A percentile compares a stretch with the other conserved stretches of the same genome.
Evolutionary conservation across 352 stramenopile species (phyloP).

Genomic region (Phytophthora sansomeana): DNA sequence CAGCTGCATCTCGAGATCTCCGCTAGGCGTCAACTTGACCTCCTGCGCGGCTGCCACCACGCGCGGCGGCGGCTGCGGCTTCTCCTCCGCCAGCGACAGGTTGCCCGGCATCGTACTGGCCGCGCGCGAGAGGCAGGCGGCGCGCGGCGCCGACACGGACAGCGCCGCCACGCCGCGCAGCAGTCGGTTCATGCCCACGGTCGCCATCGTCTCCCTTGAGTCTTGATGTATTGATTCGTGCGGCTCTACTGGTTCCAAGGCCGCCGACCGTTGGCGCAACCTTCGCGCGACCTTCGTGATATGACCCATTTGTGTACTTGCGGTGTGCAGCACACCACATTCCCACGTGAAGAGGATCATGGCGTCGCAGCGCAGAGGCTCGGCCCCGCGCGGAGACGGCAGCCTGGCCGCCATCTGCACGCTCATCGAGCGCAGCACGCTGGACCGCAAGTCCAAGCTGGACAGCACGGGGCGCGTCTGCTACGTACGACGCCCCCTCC

Average conservation of each 20-base stretch:
- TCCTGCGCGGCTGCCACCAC: conserved; percentile 69
- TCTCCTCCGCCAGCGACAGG: conserved; percentile 77
- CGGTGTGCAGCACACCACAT: neutral
- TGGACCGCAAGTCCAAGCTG: conserved; percentile 90
- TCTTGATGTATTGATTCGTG: neutral
- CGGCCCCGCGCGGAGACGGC: conserved; percentile 47
- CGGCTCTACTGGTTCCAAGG: neutral
- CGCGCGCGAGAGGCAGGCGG: conserved; percentile 39
- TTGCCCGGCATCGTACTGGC: conserved; percentile 55
- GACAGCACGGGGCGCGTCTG: conserved; percentile 86
- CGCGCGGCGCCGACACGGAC: conserved; percentile 54
- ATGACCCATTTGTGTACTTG: neutral
- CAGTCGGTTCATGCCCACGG: conserved; percentile 63
- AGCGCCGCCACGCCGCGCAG: conserved; percentile 66
- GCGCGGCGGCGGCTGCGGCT: conserved; percentile 68
- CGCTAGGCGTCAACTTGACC: conserved; percentile 57
- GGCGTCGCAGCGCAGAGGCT: conserved; percentile 49
- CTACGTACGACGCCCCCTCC: conserved; percentile 52
- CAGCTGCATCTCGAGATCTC: conserved; percentile 75
- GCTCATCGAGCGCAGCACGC: conserved; percentile 81
- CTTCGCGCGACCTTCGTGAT: too few relatives aligned
- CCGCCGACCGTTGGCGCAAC: too few relatives aligned
- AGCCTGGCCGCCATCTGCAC: conserved; percentile 83
- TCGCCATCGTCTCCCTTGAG: conserved; percentile 26
- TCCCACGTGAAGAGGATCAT: conserved; percentile 10